These are phyloP conservation scores for Angophora floribunda DNA, from an alignment of 345 rosid species.

Conservation along the genomic window DNA sequence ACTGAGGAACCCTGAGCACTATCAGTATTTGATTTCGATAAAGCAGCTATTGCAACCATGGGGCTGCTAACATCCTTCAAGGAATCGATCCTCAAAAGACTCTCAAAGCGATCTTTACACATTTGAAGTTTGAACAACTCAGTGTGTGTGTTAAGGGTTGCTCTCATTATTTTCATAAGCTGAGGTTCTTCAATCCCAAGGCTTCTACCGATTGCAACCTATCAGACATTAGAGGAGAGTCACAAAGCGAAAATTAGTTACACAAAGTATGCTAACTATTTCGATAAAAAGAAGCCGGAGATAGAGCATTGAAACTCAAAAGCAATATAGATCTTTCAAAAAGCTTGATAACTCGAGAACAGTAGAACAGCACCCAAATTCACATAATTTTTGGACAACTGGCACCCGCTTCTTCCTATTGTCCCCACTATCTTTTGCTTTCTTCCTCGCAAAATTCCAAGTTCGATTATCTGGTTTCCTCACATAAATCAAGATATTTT, in stretches of 20 bases:
- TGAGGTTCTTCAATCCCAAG: constrained; percentile 87
- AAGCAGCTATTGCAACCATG: constrained; percentile 33
- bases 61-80: constrained; percentile 54
- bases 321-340: not conserved
- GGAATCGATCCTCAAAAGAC: constrained; percentile 56
- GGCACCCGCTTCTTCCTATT: not conserved
- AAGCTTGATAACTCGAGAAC: not conserved
- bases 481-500: not conserved
- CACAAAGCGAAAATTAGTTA: not conserved
- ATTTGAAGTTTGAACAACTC: constrained; percentile 97
- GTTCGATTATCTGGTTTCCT: not conserved
- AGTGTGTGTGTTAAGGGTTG: constrained; percentile 68
- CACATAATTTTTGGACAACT: not conserved
- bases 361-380: not conserved
- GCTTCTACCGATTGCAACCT: constrained; percentile 77
- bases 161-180: constrained; percentile 85
- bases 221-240: not conserved
- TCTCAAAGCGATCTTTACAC: constrained; percentile 70
- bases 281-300: not conserved
- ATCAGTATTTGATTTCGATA: constrained; percentile 52
- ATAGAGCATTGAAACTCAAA: not conserved
- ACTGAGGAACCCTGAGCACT: constrained; percentile 77
- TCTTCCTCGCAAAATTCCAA: not conserved
- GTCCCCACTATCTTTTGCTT: not conserved
- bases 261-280: not conserved